Conservation (phyloP, 116 monocot genomes). For the Cymodocea nodosa region DNA sequence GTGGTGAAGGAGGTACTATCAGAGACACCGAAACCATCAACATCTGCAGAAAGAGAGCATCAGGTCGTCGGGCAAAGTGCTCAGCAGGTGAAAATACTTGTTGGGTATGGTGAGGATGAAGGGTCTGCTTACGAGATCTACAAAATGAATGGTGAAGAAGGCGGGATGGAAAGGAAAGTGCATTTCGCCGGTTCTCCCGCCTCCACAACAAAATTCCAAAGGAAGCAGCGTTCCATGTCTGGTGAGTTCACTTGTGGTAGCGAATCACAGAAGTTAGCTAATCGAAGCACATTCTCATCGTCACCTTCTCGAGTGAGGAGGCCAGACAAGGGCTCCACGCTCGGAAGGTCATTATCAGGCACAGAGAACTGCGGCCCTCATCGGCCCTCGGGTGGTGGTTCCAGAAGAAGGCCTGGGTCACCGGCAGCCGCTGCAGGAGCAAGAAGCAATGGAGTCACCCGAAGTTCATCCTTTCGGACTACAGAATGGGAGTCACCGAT, state of each 20-base stretch:
- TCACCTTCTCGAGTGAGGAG: neutral
- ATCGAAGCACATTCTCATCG: neutral
- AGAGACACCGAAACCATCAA: constrained; percentile 1
- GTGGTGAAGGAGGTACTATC: constrained; percentile 17
- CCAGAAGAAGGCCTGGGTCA: constrained; percentile 1
- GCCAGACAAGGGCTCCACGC: neutral
- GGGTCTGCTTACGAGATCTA: neutral
- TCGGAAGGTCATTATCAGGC: neutral
- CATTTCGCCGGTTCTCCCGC: neutral
- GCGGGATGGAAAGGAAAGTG: neutral
- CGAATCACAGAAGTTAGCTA: neutral
- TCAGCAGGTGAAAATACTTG: neutral
- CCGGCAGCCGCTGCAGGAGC: neutral
- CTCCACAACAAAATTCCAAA: neutral
- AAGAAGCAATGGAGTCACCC: neutral
- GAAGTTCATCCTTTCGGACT: constrained; percentile 9
- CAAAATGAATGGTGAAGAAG: constrained; percentile 1
- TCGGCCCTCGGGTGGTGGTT: neutral
- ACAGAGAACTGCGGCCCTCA: neutral
- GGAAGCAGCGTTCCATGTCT: neutral
- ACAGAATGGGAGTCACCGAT: neutral
- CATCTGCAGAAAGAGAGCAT: neutral
- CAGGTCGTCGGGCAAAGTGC: neutral
- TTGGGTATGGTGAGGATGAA: neutral
- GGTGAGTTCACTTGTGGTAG: neutral